phyloP scores from a whole-genome alignment of 768 basidiomycete genomes.

The Lactifluus volemus region DNA sequence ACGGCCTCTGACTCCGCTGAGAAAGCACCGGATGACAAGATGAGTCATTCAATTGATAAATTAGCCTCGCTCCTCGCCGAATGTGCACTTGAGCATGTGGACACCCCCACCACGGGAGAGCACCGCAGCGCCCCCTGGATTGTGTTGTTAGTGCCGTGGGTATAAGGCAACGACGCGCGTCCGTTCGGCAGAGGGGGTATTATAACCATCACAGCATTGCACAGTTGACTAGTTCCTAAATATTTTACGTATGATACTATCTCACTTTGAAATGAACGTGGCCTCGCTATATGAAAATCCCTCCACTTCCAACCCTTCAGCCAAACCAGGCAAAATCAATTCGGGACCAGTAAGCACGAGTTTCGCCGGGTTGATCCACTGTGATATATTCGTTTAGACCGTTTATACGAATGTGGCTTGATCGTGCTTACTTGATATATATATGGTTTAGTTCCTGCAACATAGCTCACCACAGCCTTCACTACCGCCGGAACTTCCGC shows the following conservation, averaged over 20 bases:
- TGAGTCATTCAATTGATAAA: neutral
- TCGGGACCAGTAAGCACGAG: constrained; percentile 39
- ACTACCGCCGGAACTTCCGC: constrained; percentile 91
- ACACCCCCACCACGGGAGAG: too few relatives aligned
- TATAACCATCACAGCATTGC: neutral
- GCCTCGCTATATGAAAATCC: constrained; percentile 84
- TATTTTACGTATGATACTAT: neutral
- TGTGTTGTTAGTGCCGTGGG: neutral
- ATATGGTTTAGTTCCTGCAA: constrained; percentile 87
- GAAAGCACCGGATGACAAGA: neutral
- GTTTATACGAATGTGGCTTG: neutral
- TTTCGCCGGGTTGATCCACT: constrained; percentile 55
- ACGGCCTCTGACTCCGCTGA: neutral
- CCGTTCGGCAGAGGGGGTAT: neutral
- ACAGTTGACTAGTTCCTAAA: neutral
- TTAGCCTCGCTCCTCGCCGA: neutral
- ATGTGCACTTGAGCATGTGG: neutral
- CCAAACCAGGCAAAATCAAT: constrained; percentile 33
- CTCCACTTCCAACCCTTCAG: constrained; percentile 39
- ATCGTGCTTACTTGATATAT: constrained; percentile 72
- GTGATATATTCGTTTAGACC: neutral
- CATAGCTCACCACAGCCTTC: constrained; percentile 89
- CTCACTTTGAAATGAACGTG: constrained; percentile 63
- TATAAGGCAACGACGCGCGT: neutral
- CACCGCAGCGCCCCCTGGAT: neutral